Evolutionary conservation across 2,329 filamentous ascomycete genomes (phyloP).

Genomic region (Alternaria ventricosa): DNA sequence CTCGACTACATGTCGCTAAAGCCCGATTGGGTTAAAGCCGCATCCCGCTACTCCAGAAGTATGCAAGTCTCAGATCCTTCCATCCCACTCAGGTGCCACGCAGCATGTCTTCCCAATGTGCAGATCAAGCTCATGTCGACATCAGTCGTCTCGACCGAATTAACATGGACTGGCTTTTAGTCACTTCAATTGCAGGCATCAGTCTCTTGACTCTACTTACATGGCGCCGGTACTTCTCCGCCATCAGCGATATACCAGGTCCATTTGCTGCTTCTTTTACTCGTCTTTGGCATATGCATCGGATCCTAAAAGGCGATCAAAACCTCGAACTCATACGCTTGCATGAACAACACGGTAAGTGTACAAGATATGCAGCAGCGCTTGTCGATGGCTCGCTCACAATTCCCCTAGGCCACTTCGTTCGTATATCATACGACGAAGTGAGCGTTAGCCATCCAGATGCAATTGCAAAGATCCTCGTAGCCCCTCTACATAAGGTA

Average conservation of each 20-base stretch:
- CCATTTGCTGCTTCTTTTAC: conserved; percentile 52
- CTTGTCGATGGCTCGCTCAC: background rate
- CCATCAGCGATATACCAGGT: conserved; percentile 52
- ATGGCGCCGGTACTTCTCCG: conserved; percentile 55
- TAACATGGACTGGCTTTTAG: background rate
- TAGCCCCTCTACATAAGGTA: conserved; percentile 44
- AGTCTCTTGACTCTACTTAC: background rate
- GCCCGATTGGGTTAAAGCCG: background rate
- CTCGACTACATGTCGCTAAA: background rate
- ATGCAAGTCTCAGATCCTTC: background rate
- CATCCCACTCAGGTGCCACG: background rate
- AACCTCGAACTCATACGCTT: conserved; percentile 47
- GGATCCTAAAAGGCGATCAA: conserved; percentile 48
- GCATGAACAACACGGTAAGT: conserved; percentile 46
- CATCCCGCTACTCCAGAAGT: background rate
- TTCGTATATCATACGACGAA: conserved; percentile 54
- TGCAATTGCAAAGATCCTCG: conserved; percentile 48
- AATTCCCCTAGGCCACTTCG: conserved; percentile 43
- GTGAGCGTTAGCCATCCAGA: conserved; percentile 54
- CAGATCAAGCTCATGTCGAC: background rate
- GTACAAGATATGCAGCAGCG: background rate
- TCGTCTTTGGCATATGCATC: conserved; percentile 45
- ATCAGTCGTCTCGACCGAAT: background rate
- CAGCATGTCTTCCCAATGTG: background rate
- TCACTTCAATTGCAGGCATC: background rate